Evolutionary conservation across 2,329 filamentous ascomycete genomes (phyloP).

Genomic region (Aspergillus bombycis): DNA sequence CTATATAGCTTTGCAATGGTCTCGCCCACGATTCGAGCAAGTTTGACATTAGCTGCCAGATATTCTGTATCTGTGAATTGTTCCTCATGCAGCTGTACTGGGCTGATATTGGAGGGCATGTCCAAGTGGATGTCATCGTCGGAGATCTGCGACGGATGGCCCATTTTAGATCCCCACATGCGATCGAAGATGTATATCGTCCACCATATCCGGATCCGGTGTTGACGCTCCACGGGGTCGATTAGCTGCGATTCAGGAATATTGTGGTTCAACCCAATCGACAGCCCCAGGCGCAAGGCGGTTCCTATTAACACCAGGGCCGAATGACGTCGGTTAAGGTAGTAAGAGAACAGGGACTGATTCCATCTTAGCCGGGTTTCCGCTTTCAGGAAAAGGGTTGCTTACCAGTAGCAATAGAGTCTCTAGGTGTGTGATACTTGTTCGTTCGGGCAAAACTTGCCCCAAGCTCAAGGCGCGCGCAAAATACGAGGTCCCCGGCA

Average conservation of each 20-base stretch:
- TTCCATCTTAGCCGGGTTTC: background rate
- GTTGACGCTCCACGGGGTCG: constrained; percentile 43
- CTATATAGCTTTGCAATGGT: constrained; percentile 41
- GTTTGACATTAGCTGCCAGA: constrained; percentile 41
- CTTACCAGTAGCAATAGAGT: constrained; percentile 45
- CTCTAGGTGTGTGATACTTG: constrained; percentile 50
- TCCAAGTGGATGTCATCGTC: constrained; percentile 52
- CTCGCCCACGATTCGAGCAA: constrained; percentile 42
- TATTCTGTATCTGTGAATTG: constrained; percentile 43
- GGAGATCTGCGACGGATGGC: constrained; percentile 52
- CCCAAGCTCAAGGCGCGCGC: constrained; percentile 44
- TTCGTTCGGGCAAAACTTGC: constrained; percentile 49
- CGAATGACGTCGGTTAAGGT: constrained; percentile 40
- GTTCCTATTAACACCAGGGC: constrained; percentile 40
- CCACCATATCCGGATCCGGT: constrained; percentile 43
- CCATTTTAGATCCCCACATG: constrained; percentile 54
- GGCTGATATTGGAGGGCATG: constrained; percentile 38
- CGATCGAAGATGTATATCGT: constrained; percentile 46
- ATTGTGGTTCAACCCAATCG: constrained; percentile 49
- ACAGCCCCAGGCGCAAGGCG: constrained; percentile 47
- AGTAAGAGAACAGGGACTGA: constrained; percentile 41
- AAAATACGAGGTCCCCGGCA: constrained; percentile 51
- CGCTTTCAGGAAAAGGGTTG: background rate
- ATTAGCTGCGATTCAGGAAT: constrained; percentile 42
- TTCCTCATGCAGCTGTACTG: constrained; percentile 35